Base-by-base conservation (phyloP, 1,139 yeast genomes). In the Groenewaldozyma auringiensis region DNA sequence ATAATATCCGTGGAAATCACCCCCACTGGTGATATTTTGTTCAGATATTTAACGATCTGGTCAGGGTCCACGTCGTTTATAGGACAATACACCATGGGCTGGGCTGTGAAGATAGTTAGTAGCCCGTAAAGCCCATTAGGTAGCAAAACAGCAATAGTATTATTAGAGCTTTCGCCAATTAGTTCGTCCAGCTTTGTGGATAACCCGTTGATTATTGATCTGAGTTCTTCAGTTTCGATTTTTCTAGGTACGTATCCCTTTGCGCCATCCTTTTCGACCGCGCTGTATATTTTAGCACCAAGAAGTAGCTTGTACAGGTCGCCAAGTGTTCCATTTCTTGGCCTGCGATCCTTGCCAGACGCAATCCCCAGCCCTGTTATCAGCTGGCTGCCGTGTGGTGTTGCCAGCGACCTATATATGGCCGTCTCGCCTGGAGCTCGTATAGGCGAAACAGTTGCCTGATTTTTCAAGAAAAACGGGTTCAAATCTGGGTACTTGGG, bases 341-440 rank as follows among this genome's bases (percentile, higher is more conserved):
- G 53, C 9, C 11, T 35, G 25, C 27, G 40, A 22, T 21, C 27
- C 38, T 41, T 47, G 44, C 56, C 58, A 46, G 37, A 50, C 35
- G 80, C 65, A 31, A 82, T 74, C 42, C 76, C 74, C 46, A 81
- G 65, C 0, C 87, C 87, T 2, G 79, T 73, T 14, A 66, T 49
- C 43, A 68, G 52, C 2, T 59, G 58, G 9, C 58, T 52, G 33
- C 67, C 67, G 44, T 62, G 66, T 2, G 66, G 66, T 32, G 82
- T 71, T 20, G 79, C 68, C 0, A 75, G 72, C 6, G 85, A 78
- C 47, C 83, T 72, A 60, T 79, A 75, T n/a, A 81, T 68, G 1
- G 87, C 81, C 14, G 83, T 72, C 57, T 83, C 84, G 32, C 71
- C 68, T 1, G 68, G 64, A 25, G 68, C 62, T 17, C 86, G 64